A percentile compares a stretch with the other conserved stretches of the same genome.
phyloP scores from a whole-genome alignment of 2,329 filamentous ascomycete species.

The Helotiales sp. region DNA sequence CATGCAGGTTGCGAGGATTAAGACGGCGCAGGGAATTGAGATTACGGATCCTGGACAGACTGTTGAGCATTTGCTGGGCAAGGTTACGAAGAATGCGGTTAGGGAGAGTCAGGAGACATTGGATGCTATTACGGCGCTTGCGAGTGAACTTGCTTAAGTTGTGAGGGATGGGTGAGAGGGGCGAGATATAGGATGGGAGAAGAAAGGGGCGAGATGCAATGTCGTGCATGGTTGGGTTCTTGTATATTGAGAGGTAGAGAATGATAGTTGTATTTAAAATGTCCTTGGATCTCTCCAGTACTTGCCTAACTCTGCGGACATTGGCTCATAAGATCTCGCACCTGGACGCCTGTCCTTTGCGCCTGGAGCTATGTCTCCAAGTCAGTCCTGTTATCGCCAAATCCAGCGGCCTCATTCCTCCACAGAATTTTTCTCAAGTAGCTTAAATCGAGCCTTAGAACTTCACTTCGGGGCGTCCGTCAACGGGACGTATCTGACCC shows the following conservation, averaged over 20 bases:
- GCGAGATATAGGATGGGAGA: background rate
- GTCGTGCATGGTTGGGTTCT: background rate
- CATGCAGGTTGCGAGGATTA: constrained; percentile 63
- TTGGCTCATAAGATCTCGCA: background rate
- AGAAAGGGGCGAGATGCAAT: background rate
- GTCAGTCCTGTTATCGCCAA: background rate
- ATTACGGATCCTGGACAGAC: constrained; percentile 56
- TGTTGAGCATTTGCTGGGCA: constrained; percentile 61
- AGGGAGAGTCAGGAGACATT: constrained; percentile 48
- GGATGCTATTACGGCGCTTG: constrained; percentile 54
- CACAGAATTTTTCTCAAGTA: too few relatives aligned
- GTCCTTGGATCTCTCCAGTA: background rate
- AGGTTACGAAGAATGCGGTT: constrained; percentile 60
- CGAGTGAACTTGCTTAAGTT: constrained; percentile 32
- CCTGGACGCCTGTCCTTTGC: background rate
- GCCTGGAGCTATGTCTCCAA: background rate
- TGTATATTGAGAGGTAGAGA: background rate
- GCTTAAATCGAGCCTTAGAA: too few relatives aligned
- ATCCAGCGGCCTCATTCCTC: background rate
- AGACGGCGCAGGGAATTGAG: constrained; percentile 61
- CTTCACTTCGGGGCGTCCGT: constrained; percentile 65
- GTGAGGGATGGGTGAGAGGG: background rate
- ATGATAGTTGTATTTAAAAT: background rate
- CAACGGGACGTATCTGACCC: constrained; percentile 77
- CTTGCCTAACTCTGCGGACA: background rate